Conservation (phyloP, 208 protist species). For the Trypanosoma scelopori region DNA sequence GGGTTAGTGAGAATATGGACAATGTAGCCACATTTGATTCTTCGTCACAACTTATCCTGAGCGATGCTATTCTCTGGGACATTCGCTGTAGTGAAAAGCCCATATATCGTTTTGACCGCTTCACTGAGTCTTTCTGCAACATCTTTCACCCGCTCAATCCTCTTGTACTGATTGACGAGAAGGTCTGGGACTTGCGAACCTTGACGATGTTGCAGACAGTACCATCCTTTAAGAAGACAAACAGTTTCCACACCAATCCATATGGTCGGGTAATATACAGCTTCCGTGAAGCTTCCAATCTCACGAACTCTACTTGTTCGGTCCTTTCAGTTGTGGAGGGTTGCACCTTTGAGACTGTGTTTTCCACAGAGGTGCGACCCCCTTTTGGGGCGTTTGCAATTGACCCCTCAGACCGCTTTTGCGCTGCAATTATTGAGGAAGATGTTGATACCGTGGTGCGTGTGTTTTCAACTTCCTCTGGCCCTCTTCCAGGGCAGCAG, state of each 20-base stretch:
- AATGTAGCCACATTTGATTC: conserved; percentile 84
- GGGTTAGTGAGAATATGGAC: conserved; percentile 65
- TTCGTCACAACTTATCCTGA: conserved; percentile 70
- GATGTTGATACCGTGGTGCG: conserved; percentile 60
- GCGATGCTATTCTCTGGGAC: conserved; percentile 87
- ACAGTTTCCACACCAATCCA: conserved; percentile 60
- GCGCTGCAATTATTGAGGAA: conserved; percentile 74
- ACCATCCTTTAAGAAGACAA: conserved; percentile 69
- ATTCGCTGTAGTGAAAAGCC: conserved; percentile 64
- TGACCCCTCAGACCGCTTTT: conserved; percentile 85
- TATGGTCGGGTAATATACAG: conserved; percentile 70
- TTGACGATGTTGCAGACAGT: conserved; percentile 74
- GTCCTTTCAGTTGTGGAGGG: conserved; percentile 83
- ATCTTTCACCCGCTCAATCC: conserved; percentile 73
- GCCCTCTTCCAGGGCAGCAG: conserved; percentile 55
- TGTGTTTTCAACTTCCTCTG: conserved; percentile 79
- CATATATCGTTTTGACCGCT: conserved; percentile 84
- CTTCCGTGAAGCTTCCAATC: conserved; percentile 56
- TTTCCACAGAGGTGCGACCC: conserved; percentile 73
- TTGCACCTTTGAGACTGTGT: conserved; percentile 73
- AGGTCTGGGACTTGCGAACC: conserved; percentile 85
- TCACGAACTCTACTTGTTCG: conserved; percentile 35
- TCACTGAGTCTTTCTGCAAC: conserved; percentile 80
- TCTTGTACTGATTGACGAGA: conserved; percentile 83
- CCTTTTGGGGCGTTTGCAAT: conserved; percentile 73